Base-by-base conservation (phyloP, 192 early-diverging fungal genomes). In the Coemansia sp. region DNA sequence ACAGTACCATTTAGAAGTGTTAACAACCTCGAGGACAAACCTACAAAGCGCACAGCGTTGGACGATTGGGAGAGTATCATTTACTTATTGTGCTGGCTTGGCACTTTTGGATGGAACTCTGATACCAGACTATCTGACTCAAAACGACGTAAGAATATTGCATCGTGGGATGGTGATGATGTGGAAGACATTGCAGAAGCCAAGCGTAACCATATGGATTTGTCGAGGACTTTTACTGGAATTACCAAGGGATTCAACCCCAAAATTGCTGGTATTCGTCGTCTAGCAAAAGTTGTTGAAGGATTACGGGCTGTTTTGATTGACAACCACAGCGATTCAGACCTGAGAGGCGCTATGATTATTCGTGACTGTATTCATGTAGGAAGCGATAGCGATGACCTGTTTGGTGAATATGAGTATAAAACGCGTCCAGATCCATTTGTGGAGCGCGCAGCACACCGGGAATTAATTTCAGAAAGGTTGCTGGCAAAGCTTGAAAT, bases 11-110 rank as follows among this genome's bases (percentile, higher is more conserved):
- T n/a, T n/a, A n/a, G n/a, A n/a, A 68, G 65, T 14, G 23, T 77
- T 29, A 23, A 38, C 3, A 77, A 77, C 1, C 62, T 77, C 3
- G 62, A 57, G 31, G 27, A 35, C 7, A 29, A 43, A 12, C 7
- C 31, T 3, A 54, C 23, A 10, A 21, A 21, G 48, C 48, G 57
- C 26, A 63, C 69, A 1, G 62, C 56, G 2, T 48, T 77, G 9
- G 68, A 75, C 23, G 68, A 75, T 23, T 70, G 58, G 62, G 74
- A 75, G 38, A 69, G 68, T 11, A 8, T 75, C 12, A 57, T 70
- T 11, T 75, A 75, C 37, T 23, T 68, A 2, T 37, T 75, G 12
- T 75, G 73, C 63, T 70, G 61, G 54, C 12, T 70, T 43, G 64
- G 60, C 1, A 69, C 68, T 0, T 63, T 47, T 43, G 74, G 74